Percentiles rank a stretch among this genome's conserved stretches.
Conservation (phyloP, 176 grass and related monocot genomes). For the Tillandsia leiboldiana region DNA sequence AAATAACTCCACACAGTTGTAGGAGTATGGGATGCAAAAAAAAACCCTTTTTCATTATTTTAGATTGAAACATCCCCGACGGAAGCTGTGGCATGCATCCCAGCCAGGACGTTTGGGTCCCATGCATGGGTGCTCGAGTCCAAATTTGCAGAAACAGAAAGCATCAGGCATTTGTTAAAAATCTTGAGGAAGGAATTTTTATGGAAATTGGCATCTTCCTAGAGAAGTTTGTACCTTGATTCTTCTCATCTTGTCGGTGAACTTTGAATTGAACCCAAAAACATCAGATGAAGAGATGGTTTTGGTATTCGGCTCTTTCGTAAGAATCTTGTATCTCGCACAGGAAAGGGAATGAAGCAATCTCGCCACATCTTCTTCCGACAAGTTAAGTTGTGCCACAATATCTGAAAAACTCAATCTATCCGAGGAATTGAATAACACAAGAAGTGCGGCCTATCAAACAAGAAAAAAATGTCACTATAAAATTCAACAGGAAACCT, state of each 20-base stretch:
- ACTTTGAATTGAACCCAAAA: constrained; percentile 17
- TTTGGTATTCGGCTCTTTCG: constrained; percentile 19
- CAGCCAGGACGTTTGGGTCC: too few species aligned
- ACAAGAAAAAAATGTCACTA: background rate
- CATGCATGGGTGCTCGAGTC: too few species aligned
- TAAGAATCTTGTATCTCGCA: constrained; percentile 23
- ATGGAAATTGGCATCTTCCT: background rate
- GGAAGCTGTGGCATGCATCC: too few species aligned
- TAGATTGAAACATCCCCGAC: too few species aligned
- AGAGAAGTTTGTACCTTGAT: constrained; percentile 6
- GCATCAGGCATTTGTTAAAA: too few species aligned
- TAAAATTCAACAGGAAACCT: background rate
- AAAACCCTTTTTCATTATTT: too few species aligned
- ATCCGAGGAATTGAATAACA: constrained; percentile 26
- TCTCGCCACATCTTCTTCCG: constrained; percentile 24
- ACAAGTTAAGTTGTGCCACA: constrained; percentile 20
- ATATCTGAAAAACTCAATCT: constrained; percentile 27
- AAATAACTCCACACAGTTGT: too few species aligned
- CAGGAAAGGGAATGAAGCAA: constrained; percentile 28
- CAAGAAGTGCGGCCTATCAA: constrained; percentile 12
- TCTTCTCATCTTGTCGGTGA: constrained; percentile 21
- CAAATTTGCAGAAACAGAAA: too few species aligned
- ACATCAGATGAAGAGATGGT: constrained; percentile 12
- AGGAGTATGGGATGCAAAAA: too few species aligned
- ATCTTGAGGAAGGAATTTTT: too few species aligned